Evolutionary conservation across 495 filamentous ascomycete species (phyloP), one percentile per base, ranked within the genome.

Genomic region (Penicillium paxilli): DNA sequence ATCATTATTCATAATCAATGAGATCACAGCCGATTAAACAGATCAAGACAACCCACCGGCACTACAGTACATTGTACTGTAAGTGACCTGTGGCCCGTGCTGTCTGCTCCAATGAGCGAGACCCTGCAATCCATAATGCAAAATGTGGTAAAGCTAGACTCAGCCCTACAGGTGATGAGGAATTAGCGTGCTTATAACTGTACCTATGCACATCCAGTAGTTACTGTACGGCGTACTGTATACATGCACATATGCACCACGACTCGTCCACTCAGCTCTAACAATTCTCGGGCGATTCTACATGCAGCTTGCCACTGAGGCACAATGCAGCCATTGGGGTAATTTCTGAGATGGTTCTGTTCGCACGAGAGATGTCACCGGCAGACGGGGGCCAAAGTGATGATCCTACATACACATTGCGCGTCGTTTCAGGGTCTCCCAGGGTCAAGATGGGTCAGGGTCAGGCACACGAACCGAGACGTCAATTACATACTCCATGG

Each of bases 121-220:
- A 20, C 23, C 20, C 12, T 37, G 17, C 35, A 19, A 26, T 17
- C 44, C 12, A 50, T 56, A 49, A 60, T 55, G 63, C 60, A 54
- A 35, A n/a, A 20, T 5, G 46, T 55, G 42, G 44, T 7, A 16
- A 42, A 45, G 45, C 47, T 60, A 58, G 57, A 37, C 49, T 66
- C 63, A 66, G 63, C 63, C 63, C 55, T 66, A 63, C 38, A 51
- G 30, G 26, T 45, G 48, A 49, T 44, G 32, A 1, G 41, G 22
- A 44, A 17, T 50, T 59, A 59, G 59, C 20, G 52, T 52, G 55
- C 45, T 48, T 54, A 49, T 26, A 54, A 9, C 5, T 51, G 30
- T 19, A 33, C n/a, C 14, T 44, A n/a, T 38, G n/a, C 16, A 38
- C 35, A 28, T 21, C 23, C 46, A 50, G 19, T 19, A n/a, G 20